Percentiles rank a stretch among this genome's conserved stretches.
phyloP scores from a whole-genome alignment of 2,329 filamentous ascomycete genomes.

The Botrytis sinoallii region DNA sequence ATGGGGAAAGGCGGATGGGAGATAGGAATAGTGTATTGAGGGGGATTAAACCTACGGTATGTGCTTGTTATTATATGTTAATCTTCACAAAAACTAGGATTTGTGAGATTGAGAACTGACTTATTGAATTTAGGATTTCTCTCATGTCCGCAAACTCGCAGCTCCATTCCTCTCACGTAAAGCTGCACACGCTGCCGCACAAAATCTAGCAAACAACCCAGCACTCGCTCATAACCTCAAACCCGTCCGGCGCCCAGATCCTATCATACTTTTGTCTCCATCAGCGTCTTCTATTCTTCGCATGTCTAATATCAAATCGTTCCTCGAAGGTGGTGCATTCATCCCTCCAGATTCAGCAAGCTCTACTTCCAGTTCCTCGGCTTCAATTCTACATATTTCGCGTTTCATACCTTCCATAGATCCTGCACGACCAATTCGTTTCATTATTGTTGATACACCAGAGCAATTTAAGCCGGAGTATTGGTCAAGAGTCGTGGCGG shows the following conservation, averaged over 20 bases:
- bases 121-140: constrained; percentile 71
- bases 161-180: constrained; percentile 69
- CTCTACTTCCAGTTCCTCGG: constrained; percentile 59
- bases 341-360: constrained; percentile 66
- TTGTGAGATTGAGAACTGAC: neutral
- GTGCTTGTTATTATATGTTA: constrained; percentile 32
- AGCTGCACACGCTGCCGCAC: constrained; percentile 41
- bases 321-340: constrained; percentile 83
- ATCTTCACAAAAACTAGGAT: neutral
- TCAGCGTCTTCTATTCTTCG: constrained; percentile 92
- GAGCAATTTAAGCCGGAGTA: constrained; percentile 98
- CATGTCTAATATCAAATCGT: constrained; percentile 92
- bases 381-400: constrained; percentile 82
- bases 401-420: constrained; percentile 72
- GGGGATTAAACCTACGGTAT: constrained; percentile 83
- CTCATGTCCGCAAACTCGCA: constrained; percentile 83
- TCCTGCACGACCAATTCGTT: constrained; percentile 71
- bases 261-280: constrained; percentile 94
- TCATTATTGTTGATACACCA: constrained; percentile 91
- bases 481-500: constrained; percentile 90
- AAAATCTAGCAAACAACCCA: constrained; percentile 42
- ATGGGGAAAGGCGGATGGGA: constrained; percentile 84
- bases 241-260: constrained; percentile 58
- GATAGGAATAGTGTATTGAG: constrained; percentile 86
- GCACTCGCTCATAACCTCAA: constrained; percentile 55